Conservation (phyloP, 2,329 filamentous ascomycete species). For the Claviceps maximensis region DNA sequence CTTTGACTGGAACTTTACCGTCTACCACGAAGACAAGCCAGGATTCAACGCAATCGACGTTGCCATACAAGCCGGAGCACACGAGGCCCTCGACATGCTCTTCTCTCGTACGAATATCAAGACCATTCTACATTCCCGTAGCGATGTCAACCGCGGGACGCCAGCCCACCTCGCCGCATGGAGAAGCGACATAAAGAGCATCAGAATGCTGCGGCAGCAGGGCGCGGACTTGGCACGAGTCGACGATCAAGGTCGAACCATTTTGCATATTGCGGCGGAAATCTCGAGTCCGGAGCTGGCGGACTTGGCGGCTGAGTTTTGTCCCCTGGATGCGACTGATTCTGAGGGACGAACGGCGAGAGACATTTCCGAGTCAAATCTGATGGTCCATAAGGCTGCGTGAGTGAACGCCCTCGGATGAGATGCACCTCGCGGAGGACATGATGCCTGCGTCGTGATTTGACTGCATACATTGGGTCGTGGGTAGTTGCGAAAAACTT, state of each 20-base stretch:
- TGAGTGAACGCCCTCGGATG: too few species aligned
- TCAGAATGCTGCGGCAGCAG: neutral
- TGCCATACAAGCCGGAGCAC: neutral
- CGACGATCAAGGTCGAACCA: neutral
- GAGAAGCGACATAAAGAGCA: neutral
- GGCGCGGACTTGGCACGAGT: neutral
- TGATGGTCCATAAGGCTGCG: neutral
- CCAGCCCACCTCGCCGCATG: constrained; percentile 1
- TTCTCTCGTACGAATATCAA: neutral
- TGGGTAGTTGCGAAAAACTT: too few species aligned
- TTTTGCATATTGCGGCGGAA: neutral
- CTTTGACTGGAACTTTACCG: neutral
- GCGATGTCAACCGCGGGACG: constrained; percentile 1
- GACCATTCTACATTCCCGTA: neutral
- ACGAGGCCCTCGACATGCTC: neutral
- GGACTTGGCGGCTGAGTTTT: neutral
- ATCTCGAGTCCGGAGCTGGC: neutral
- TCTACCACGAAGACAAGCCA: neutral
- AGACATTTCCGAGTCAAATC: neutral
- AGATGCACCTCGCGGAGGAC: too few species aligned
- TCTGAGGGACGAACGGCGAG: neutral
- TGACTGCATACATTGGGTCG: too few species aligned
- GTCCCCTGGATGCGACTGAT: neutral
- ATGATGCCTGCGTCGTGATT: too few species aligned
- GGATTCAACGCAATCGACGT: neutral